Evolutionary conservation across 202 grass and related monocot species (phyloP), one percentile per base, ranked within the genome.

Genomic region (Hordeum pubiflorum): DNA sequence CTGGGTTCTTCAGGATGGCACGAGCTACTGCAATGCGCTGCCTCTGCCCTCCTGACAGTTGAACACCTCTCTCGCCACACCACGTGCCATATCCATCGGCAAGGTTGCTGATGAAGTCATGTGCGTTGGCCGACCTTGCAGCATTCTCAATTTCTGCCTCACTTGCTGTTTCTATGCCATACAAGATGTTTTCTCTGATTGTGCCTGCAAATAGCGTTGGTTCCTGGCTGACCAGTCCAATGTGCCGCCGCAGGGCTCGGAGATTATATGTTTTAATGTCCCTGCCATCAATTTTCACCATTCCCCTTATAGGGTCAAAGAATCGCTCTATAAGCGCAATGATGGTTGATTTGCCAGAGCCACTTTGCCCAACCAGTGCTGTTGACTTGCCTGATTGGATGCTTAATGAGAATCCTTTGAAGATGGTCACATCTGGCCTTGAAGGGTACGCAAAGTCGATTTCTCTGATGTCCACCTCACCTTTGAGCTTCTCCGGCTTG

Each of bases 271-370:
- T 78, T 85, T 89, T 92, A 9, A 97, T 85, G 79, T 97, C 87
- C 43, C 44, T 89, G 18, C 94, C 86, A 61, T 94, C 94, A 5
- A 97, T 91, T 73, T 71, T 87, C 4, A 97, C 79, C 0, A 74
- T 58, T 12, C 94, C 94, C 46, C 79, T 86, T 57, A 89, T 38
- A 9, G 94, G 91, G 50, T 97, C 91, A 9, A 92, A 92, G 88
- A 94, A 97, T 40, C 88, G 77, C 73, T 94, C 89, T 61, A 97
- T 88, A 44, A 97, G 88, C 6, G 89, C 86, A 13, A 97, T 94
- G 75, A 94, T 91, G 34, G 94, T 94, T 6, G 94, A 97, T 86
- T 97, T 97, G 10, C 94, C 91, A 27, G 89, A 97, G 32, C 94
- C 94, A 79, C 94, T 97, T 69, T 90, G 94, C 32, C 91, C 91